Evolutionary conservation across 768 basidiomycete genomes (phyloP).

Genomic region (Tricholoma matsutake): DNA sequence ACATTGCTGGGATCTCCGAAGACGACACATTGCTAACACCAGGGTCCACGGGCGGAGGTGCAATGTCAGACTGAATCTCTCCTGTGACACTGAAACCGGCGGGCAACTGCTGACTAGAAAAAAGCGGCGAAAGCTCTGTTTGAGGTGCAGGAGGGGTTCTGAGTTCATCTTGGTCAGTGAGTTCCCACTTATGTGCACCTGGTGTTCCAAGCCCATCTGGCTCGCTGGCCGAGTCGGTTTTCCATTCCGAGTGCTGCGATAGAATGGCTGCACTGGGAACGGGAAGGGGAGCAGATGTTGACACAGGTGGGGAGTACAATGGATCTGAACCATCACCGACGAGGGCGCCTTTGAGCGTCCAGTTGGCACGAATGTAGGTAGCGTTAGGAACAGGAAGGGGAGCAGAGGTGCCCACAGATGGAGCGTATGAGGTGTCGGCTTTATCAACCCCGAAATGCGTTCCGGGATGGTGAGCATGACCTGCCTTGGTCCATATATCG

Average conservation of each 20-base stretch:
- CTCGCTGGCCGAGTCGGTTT: slow-evolving; percentile 5
- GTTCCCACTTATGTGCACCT: slow-evolving; percentile 10
- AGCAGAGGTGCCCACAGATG: slow-evolving; percentile 11
- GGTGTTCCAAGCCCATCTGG: slow-evolving; percentile 14
- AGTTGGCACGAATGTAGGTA: slow-evolving; percentile 9
- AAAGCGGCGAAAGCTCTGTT: slow-evolving; percentile 18
- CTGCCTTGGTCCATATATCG: slow-evolving; percentile 1
- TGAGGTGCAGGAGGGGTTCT: slow-evolving; percentile 17
- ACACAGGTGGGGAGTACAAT: slow-evolving; percentile 2
- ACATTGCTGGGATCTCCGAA: slow-evolving; percentile 1
- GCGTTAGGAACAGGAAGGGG: slow-evolving; percentile 20
- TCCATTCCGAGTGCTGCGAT: slow-evolving; percentile 1
- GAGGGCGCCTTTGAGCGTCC: background rate
- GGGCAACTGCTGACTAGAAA: slow-evolving; percentile 11
- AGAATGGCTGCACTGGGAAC: slow-evolving; percentile 23
- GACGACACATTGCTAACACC: background rate
- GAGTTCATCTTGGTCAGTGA: slow-evolving; percentile 18
- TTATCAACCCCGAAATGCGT: background rate
- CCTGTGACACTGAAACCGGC: background rate
- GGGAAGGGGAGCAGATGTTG: slow-evolving; percentile 19
- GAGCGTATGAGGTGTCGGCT: slow-evolving; percentile 8
- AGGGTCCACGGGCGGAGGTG: background rate
- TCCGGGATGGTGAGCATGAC: slow-evolving; percentile 5
- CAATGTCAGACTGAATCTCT: background rate
- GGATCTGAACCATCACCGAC: slow-evolving; percentile 3